A percentile compares a stretch with the other conserved stretches of the same genome.
These are phyloP conservation scores for Arthroderma sp. DNA, from an alignment of 2,329 filamentous ascomycete genomes.

Conservation along the genomic window DNA sequence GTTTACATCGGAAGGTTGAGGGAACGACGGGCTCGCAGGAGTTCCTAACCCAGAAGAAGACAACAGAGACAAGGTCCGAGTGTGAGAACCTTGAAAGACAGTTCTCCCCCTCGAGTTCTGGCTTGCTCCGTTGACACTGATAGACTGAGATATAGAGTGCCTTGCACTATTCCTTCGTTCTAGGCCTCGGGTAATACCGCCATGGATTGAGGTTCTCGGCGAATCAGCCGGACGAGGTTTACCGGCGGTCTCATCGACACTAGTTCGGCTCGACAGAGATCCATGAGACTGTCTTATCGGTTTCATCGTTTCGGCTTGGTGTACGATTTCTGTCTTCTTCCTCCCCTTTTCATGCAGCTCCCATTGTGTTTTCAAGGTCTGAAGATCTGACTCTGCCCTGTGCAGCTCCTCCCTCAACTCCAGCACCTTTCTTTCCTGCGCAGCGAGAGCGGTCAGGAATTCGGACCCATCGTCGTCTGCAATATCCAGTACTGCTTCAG, in stretches of 20 bases:
- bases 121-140: conserved; percentile 14
- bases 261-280: conserved; percentile 6
- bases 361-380: conserved; percentile 71
- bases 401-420: conserved; percentile 83
- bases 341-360: conserved; percentile 60
- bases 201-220: conserved; percentile 14
- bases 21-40: conserved; percentile 11
- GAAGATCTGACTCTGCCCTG: conserved; percentile 65
- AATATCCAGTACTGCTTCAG: conserved; percentile 9
- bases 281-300: conserved; percentile 32
- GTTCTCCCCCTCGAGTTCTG: conserved; percentile 37
- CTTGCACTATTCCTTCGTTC: conserved; percentile 61
- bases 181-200: conserved; percentile 44
- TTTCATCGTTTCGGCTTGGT: conserved; percentile 46
- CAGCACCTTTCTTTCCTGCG: conserved; percentile 79
- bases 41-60: conserved; percentile 40
- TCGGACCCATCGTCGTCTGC: conserved; percentile 42
- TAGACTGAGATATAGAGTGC: conserved; percentile 34
- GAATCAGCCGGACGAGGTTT: conserved; percentile 13
- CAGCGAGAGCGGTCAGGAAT: conserved; percentile 79
- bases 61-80: conserved; percentile 63
- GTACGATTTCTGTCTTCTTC: conserved; percentile 55
- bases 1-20: conserved; percentile 9
- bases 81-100: conserved; percentile 54
- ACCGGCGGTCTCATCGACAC: conserved; percentile 10